phyloP scores from a whole-genome alignment of 495 filamentous ascomycete species.

The Hyaloscypha bicolor region DNA sequence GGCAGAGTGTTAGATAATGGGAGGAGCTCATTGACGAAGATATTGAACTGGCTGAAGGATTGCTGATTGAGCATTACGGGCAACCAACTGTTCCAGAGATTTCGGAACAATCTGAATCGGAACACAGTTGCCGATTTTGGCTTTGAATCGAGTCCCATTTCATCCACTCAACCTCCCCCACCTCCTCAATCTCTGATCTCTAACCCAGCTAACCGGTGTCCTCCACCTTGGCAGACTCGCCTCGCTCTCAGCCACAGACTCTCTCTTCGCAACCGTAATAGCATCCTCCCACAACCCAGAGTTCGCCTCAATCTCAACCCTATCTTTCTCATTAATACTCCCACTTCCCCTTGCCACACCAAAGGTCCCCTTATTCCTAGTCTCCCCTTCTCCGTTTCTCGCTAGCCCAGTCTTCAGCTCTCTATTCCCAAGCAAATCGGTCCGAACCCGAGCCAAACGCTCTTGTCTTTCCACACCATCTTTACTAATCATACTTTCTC shows the following conservation, averaged over 20 bases:
- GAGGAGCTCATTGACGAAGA: too few species aligned
- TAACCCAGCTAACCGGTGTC: background rate
- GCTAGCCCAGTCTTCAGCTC: background rate
- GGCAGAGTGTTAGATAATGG: background rate
- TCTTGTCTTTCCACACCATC: too few species aligned
- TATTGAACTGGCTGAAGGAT: too few species aligned
- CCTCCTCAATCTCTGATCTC: background rate
- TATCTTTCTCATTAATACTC: background rate
- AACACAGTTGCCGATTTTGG: background rate
- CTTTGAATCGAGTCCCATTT: background rate
- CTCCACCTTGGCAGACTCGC: background rate
- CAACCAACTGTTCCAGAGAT: too few species aligned
- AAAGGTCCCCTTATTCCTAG: background rate
- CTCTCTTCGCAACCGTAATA: background rate
- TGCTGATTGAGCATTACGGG: too few species aligned
- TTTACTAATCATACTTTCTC: too few species aligned
- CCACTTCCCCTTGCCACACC: background rate
- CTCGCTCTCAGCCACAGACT: background rate
- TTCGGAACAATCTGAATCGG: too few species aligned
- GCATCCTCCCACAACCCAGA: background rate
- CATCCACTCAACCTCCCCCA: background rate
- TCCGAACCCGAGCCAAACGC: too few species aligned
- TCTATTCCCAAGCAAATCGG: background rate
- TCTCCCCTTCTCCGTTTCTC: background rate
- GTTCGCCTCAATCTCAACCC: background rate